Percentiles rank a stretch among this genome's conserved stretches.
Conservation (phyloP, 177 flowering plant species). For the Vitis hybrid region DNA sequence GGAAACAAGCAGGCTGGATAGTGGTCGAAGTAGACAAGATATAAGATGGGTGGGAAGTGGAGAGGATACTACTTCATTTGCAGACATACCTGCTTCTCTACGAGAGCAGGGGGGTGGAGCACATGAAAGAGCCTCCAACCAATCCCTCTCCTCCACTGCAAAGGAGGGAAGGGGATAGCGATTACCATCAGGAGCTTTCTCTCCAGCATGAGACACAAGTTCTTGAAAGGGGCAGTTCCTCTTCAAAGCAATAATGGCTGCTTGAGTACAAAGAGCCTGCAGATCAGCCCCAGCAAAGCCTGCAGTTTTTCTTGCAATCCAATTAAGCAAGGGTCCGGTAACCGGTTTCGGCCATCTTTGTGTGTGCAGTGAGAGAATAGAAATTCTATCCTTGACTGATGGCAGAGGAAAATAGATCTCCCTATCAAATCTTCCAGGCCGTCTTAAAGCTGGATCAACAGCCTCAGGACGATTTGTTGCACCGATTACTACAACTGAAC, state of each 20-base stretch:
- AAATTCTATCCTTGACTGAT: constrained; percentile 78
- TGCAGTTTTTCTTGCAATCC: constrained; percentile 73
- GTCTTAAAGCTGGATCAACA: constrained; percentile 92
- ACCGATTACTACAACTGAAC: constrained; percentile 96
- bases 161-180: constrained; percentile 66
- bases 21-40: constrained; percentile 74
- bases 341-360: constrained; percentile 89
- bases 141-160: constrained; percentile 86
- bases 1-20: constrained; percentile 63
- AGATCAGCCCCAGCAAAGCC: constrained; percentile 99
- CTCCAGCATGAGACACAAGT: constrained; percentile 57
- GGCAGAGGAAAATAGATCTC: constrained; percentile 98
- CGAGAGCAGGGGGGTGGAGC: constrained; percentile 96
- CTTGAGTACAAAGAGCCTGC: constrained; percentile 97
- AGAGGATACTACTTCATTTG: constrained; percentile 64
- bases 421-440: constrained; percentile 99
- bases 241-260: constrained; percentile 83
- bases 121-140: constrained; percentile 86
- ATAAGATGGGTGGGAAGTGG: constrained; percentile 75
- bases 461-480: constrained; percentile 99
- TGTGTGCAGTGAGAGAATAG: constrained; percentile 90
- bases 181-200: constrained; percentile 28
- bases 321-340: constrained; percentile 65
- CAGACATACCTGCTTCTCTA: constrained; percentile 90
- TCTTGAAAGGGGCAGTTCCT: constrained; percentile 81